Conservation (phyloP, 306 rosid species). For the Trifolium dubium region DNA sequence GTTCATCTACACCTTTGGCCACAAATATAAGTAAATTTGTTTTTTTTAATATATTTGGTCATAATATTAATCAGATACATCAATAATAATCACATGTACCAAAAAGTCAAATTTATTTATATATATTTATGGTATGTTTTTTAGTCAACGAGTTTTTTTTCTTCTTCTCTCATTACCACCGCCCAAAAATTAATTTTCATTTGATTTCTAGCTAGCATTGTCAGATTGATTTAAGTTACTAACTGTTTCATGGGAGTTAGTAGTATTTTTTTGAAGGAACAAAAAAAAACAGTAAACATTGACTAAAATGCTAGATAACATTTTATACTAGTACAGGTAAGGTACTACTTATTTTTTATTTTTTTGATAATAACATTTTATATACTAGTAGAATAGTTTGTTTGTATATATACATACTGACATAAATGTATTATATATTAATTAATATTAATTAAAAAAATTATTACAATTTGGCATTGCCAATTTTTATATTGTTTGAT, state of each 20-base stretch:
- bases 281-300: slow-evolving; percentile 3
- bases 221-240: neutral
- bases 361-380: no score
- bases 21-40: no score
- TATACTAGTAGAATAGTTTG: neutral
- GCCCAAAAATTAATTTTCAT: slow-evolving; percentile 16
- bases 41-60: no score
- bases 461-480: neutral
- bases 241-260: slow-evolving; percentile 5
- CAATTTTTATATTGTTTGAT: neutral
- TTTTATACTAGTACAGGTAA: neutral
- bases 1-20: no score
- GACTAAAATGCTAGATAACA: neutral
- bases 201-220: slow-evolving; percentile 3
- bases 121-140: no score
- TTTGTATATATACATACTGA: neutral
- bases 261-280: neutral
- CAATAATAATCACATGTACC: no score
- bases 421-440: neutral
- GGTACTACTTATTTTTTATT: no score
- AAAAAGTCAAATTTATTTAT: no score
- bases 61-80: no score
- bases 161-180: neutral
- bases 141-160: slow-evolving; percentile 33
- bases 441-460: neutral